A percentile compares a stretch with the other conserved stretches of the same genome.
Conservation (phyloP, 306 rosid genomes). For the Sophora flavescens region DNA sequence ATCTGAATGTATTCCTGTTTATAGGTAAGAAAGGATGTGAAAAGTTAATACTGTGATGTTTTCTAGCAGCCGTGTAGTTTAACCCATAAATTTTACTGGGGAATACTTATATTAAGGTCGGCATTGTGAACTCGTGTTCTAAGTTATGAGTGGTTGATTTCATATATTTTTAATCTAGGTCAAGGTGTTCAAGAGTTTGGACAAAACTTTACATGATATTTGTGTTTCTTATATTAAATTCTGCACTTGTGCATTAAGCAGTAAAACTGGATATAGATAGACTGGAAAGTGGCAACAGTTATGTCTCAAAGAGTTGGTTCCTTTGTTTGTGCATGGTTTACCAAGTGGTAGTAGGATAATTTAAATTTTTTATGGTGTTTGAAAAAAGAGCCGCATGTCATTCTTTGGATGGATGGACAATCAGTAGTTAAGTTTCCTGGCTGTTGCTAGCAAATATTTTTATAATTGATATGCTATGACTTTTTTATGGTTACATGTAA, state of each 20-base stretch:
- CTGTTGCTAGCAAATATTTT: too few species aligned
- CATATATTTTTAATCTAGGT: neutral
- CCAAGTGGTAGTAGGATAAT: neutral
- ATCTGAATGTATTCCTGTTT: too few species aligned
- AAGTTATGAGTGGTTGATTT: neutral
- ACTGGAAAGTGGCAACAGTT: neutral
- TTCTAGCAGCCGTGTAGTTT: neutral
- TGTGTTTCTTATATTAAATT: neutral
- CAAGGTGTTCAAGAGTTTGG: neutral
- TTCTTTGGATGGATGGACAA: neutral
- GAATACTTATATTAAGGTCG: slow-evolving; percentile 1
- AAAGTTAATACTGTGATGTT: too few species aligned
- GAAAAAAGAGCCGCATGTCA: neutral
- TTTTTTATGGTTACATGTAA: too few species aligned
- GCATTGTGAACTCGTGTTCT: neutral
- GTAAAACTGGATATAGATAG: neutral
- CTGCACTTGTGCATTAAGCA: neutral
- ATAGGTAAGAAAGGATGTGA: too few species aligned
- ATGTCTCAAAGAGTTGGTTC: slow-evolving; percentile 16
- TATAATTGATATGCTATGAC: too few species aligned
- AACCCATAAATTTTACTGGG: neutral
- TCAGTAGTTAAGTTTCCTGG: neutral
- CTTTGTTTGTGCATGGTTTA: slow-evolving; percentile 15
- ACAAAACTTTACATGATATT: neutral
- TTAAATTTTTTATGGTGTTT: neutral